Percentiles rank a stretch among this genome's conserved stretches.
These are phyloP conservation scores for Gardenia jasminoides DNA, from an alignment of 257 asterid species.

Conservation along the genomic window DNA sequence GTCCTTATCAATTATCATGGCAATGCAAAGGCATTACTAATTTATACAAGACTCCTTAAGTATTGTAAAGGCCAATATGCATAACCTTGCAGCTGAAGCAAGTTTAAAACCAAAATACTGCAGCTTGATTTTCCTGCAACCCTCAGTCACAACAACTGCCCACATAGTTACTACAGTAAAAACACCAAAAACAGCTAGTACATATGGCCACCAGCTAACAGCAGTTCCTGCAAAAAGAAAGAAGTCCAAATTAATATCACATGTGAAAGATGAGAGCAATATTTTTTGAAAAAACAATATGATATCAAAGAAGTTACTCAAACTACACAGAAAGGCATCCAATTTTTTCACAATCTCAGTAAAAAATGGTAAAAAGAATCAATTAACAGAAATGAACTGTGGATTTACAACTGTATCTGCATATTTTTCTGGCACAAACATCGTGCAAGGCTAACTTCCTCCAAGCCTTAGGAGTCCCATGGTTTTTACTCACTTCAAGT, in stretches of 20 bases:
- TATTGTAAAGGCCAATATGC: background rate
- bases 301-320: background rate
- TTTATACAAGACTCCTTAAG: too few relatives aligned
- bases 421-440: too few relatives aligned
- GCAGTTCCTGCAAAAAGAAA: conserved; percentile 67
- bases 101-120: conserved; percentile 96
- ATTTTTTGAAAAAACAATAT: background rate
- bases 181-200: conserved; percentile 67
- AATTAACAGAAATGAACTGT: too few relatives aligned
- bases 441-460: too few relatives aligned
- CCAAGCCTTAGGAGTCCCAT: too few relatives aligned
- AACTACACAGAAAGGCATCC: background rate
- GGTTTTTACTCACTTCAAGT: too few relatives aligned
- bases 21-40: too few relatives aligned
- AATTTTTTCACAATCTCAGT: background rate
- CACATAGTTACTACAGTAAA: conserved; percentile 87
- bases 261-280: background rate
- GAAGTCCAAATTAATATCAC: conserved; percentile 15
- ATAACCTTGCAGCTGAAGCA: conserved; percentile 89
- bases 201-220: conserved; percentile 80
- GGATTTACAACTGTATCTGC: too few relatives aligned
- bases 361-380: too few relatives aligned
- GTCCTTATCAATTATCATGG: too few relatives aligned
- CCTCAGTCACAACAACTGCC: conserved; percentile 95
- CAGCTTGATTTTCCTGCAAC: conserved; percentile 94